Percentiles rank a stretch among this genome's conserved stretches.
Evolutionary conservation across 305 asterid genomes (phyloP).

Genomic region (Fraxinus paxiana): DNA sequence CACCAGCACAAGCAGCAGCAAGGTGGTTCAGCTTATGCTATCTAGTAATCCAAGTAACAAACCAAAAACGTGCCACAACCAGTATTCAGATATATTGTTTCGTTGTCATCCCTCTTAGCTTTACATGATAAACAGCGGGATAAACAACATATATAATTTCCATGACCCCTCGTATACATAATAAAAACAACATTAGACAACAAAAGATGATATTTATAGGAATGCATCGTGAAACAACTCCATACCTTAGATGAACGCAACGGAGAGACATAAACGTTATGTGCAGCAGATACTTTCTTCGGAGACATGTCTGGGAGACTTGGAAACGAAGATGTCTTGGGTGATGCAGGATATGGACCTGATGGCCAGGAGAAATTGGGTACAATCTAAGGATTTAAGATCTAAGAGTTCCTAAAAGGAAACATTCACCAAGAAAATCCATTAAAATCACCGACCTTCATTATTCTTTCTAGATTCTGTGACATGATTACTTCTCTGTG

Average conservation of each 20-base stretch:
- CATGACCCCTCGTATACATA: background rate
- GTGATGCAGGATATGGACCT: conserved; percentile 80
- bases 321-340: conserved; percentile 77
- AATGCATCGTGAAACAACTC: background rate
- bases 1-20: conserved; percentile 3
- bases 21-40: background rate
- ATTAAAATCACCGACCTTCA: conserved; percentile 50
- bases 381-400: conserved; percentile 3
- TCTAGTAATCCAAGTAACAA: background rate
- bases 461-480: conserved; percentile 40
- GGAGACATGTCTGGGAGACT: conserved; percentile 99
- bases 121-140: background rate
- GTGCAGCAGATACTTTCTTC: conserved; percentile 88
- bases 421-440: conserved; percentile 14
- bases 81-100: conserved; percentile 2
- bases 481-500: conserved; percentile 44
- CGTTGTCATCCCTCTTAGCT: background rate
- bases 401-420: background rate
- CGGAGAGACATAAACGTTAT: conserved; percentile 92
- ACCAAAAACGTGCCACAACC: background rate
- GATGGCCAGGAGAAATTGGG: conserved; percentile 14
- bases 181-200: background rate
- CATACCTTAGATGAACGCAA: conserved; percentile 81
- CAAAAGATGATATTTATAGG: background rate
- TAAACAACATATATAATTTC: conserved; percentile 4